Evolutionary conservation across 208 protist species (phyloP), one percentile per base, ranked within the genome.

Genomic region (Leishmania lainsoni): DNA sequence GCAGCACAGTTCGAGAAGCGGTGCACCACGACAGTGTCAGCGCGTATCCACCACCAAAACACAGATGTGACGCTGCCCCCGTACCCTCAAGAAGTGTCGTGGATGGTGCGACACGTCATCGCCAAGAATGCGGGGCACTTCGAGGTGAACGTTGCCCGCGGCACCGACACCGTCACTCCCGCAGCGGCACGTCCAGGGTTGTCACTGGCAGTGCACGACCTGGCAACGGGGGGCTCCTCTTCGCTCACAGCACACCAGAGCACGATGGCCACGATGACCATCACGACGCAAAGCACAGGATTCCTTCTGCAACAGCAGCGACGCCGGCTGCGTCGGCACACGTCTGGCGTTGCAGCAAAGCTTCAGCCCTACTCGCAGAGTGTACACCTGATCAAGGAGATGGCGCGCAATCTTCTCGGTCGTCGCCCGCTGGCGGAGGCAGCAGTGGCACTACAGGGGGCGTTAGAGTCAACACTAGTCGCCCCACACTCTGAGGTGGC

Each of bases 101-200:
- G 77, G 73, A 82, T 82, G 77, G 77, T 86, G 65, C 82, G 66
- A 10, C 61, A 82, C 29, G 32, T 86, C 49, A 51, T 86, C 35
- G 82, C 82, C 9, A 86, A 78, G 77, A 86, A 86, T 58, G 74
- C 78, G 17, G 82, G 82, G 5, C 82, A 82, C 49, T 86, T 82
- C 42, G 82, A 86, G 66, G 73, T 86, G n/a, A 86, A 82, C 78
- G 54, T 80, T 10, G 42, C 59, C 51, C 82, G 78, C 63, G 82
- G 78, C 58, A 82, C 82, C 17, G 82, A 86, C 78, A 86, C 73
- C 6, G 63, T 86, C 66, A 79, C 71, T 20, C 63, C 82, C 1
- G 73, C 66, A 26, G 14, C 48, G 10, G n/a, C 17, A 6, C 63
- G 49, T 5, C 42, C 17, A 5, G 65, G 49, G 17, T 56, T 54